phyloP scores from a whole-genome alignment of 805 yeast species.

The Suhomyces kilbournensis region DNA sequence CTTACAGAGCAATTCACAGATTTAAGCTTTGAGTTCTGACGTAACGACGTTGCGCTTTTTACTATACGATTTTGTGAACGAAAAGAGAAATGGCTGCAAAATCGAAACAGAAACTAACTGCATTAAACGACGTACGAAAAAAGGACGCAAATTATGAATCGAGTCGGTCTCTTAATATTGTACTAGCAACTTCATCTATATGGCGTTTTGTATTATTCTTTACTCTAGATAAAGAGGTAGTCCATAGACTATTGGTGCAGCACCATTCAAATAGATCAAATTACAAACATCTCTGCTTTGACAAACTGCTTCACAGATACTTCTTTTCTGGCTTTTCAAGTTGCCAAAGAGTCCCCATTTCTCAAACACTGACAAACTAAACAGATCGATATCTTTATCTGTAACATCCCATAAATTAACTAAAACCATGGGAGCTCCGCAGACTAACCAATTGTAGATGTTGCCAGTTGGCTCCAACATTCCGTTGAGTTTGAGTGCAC shows the following conservation, averaged over 20 bases:
- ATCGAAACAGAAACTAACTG: background rate
- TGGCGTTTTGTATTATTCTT: no score
- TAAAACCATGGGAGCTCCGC: conserved; percentile 78
- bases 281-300: conserved; percentile 66
- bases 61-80: no score
- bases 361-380: conserved; percentile 58
- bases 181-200: no score
- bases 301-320: conserved; percentile 56
- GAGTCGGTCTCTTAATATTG: no score
- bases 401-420: conserved; percentile 97
- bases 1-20: no score
- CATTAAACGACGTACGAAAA: no score
- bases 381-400: conserved; percentile 87
- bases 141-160: no score
- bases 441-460: conserved; percentile 67
- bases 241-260: conserved; percentile 91
- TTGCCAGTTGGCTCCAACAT: conserved; percentile 73
- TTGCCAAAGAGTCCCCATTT: conserved; percentile 59
- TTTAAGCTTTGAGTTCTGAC: no score
- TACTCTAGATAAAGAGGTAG: conserved; percentile 50
- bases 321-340: conserved; percentile 7
- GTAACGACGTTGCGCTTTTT: no score
- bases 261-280: conserved; percentile 77
- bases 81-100: background rate
- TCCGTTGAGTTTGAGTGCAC: conserved; percentile 56